phyloP scores from a whole-genome alignment of 805 yeast genomes.

The Nakazawaea wyomingensis region DNA sequence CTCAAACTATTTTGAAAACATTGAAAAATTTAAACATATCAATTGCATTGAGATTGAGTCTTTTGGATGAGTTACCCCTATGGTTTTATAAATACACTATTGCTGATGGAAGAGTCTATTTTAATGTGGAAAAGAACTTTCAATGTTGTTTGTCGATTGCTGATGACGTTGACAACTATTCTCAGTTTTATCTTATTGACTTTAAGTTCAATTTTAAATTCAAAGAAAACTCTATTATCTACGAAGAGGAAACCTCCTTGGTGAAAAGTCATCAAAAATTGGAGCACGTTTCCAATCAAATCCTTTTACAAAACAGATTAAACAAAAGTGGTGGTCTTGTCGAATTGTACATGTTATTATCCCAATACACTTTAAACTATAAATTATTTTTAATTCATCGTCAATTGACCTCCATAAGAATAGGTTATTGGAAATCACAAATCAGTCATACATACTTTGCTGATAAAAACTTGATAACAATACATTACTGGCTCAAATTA shows the following conservation, averaged over 20 bases:
- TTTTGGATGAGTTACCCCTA: conserved; percentile 56
- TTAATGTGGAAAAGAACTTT: conserved; percentile 59
- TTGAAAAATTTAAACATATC: conserved; percentile 67
- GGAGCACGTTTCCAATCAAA: conserved; percentile 51
- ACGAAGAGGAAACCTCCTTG: conserved; percentile 24
- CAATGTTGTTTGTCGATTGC: conserved; percentile 75
- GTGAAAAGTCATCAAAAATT: conserved; percentile 33
- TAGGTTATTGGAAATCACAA: conserved; percentile 53
- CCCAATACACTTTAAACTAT: conserved; percentile 56
- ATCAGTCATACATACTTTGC: conserved; percentile 54
- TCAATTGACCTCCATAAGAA: conserved; percentile 47
- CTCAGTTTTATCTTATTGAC: conserved; percentile 76
- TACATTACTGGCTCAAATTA: conserved; percentile 57
- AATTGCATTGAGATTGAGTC: conserved; percentile 69
- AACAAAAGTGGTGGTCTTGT: conserved; percentile 34
- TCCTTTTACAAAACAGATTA: conserved; percentile 26
- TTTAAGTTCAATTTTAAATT: conserved; percentile 59
- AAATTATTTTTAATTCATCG: conserved; percentile 56
- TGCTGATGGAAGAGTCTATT: conserved; percentile 70
- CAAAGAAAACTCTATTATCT: conserved; percentile 26
- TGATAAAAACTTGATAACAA: conserved; percentile 45
- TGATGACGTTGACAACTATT: conserved; percentile 44
- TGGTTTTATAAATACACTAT: conserved; percentile 61
- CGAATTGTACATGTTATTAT: conserved; percentile 52
- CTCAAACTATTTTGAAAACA: conserved; percentile 53